Evolutionary conservation across 805 yeast genomes (phyloP), one percentile per base, ranked within the genome.

Genomic region (Vanderwaltozyma yarrowii): DNA sequence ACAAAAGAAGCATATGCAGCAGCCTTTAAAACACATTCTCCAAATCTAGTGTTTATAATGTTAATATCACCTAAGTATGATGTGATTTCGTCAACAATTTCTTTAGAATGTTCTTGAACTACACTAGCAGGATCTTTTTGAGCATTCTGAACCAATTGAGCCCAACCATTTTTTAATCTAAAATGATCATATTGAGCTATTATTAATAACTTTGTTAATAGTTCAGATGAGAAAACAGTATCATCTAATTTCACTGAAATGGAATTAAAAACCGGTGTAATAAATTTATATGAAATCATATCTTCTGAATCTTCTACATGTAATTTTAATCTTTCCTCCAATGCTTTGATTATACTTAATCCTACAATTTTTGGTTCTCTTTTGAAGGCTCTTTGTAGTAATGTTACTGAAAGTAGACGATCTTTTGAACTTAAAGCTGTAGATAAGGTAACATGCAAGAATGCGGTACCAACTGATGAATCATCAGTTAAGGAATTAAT

Each of bases 111-210:
- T 20, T 52, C 43, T 41, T 51, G 40, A 2, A 80, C 72, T 24
- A 85, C 54, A 1, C 49, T 45, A 13, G 81, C 81, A 2, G 95
- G 84, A 53, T 88, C 94, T 23, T 70, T 49, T 2, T 60, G 52
- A 7, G 81, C 70, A 33, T 73, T 64, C 49, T 79, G 73, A 27
- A 77, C 77, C 30, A 86, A 59, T 0, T 82, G 82, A 25, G 86
- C 80, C 97, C 97, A 89, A 2, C 80, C 78, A 42, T 71, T 61
- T 54, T 66, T 61, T 44, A 57, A 40, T 32, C 58, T 45, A n/a
- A 73, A 53, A 2, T 47, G 37, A 2, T 49, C 35, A 41, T 66
- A 67, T 48, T 78, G 81, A 14, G 70, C 47, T 5, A 70, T 44
- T 18, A 74, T 53, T 14, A 77, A 50, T 14, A 66, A 42, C 9